phyloP scores from a whole-genome alignment of 192 early-diverging fungal species.

The Pilobolus umbonatus region DNA sequence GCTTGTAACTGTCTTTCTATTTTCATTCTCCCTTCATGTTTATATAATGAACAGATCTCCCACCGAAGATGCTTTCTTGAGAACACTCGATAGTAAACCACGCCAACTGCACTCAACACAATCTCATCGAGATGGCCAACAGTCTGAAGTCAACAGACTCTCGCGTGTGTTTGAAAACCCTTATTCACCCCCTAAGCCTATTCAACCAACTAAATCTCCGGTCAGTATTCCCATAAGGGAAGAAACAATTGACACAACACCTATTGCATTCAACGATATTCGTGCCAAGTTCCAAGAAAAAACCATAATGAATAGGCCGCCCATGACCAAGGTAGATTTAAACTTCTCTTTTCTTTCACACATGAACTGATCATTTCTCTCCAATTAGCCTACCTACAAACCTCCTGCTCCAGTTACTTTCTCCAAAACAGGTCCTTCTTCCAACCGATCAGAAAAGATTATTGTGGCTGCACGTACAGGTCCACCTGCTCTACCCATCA shows the following conservation, averaged over 20 bases:
- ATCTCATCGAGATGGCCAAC: not conserved
- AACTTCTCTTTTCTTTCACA: not conserved
- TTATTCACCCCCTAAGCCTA: constrained; percentile 2
- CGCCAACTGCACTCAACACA: constrained; percentile 1
- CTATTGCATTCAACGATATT: constrained; percentile 26
- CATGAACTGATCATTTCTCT: not conserved
- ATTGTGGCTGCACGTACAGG: constrained; percentile 10
- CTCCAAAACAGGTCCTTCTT: constrained; percentile 7
- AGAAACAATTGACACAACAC: not conserved
- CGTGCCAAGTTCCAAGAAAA: constrained; percentile 23
- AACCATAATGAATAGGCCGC: not conserved
- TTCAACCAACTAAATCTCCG: constrained; percentile 21
- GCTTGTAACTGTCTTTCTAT: not conserved
- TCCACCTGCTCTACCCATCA: constrained; percentile 4
- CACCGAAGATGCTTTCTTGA: constrained; percentile 18
- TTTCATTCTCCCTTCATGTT: not conserved
- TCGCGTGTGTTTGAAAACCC: constrained; percentile 23
- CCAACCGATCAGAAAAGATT: not conserved
- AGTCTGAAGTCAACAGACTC: constrained; percentile 16
- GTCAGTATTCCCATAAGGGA: constrained; percentile 1
- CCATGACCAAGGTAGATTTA: not conserved
- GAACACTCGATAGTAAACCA: constrained; percentile 16
- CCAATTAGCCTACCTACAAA: not conserved
- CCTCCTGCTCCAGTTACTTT: constrained; percentile 3
- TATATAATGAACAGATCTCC: constrained; percentile 9